phyloP scores from a whole-genome alignment of 345 rosid species.

The Capsella bursapastoris region DNA sequence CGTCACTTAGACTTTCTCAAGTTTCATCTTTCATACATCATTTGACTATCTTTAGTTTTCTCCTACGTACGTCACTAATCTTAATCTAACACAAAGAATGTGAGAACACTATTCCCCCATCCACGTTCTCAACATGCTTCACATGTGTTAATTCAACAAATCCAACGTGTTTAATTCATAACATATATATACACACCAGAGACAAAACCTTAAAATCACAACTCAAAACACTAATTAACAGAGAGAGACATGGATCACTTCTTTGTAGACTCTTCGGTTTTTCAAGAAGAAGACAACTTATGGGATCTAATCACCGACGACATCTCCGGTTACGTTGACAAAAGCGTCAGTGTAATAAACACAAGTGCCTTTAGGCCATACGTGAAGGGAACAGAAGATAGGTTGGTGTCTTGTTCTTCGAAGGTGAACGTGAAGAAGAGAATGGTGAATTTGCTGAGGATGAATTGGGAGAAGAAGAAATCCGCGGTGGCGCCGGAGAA shows the following conservation, averaged over 20 bases:
- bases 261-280: conserved; percentile 31
- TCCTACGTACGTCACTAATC: too few species aligned
- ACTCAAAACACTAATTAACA: too few species aligned
- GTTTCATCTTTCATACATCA: too few species aligned
- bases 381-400: conserved; percentile 21
- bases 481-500: conserved; percentile 40
- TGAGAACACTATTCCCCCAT: too few species aligned
- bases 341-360: conserved; percentile 2
- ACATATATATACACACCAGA: too few species aligned
- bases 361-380: conserved; percentile 59
- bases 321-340: conserved; percentile 15
- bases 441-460: conserved; percentile 54
- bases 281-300: conserved; percentile 37
- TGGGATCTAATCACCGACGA: conserved; percentile 41
- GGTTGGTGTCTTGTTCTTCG: background rate
- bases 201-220: too few species aligned
- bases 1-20: too few species aligned
- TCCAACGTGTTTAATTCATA: too few species aligned
- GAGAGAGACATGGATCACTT: conserved; percentile 31
- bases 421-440: conserved; percentile 56
- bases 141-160: too few species aligned
- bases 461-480: conserved; percentile 38
- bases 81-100: too few species aligned
- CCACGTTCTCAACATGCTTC: too few species aligned
- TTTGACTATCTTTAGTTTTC: too few species aligned